Percentiles rank a stretch among this genome's conserved stretches.
phyloP scores from a whole-genome alignment of 306 rosid species.

The Quercus robur region DNA sequence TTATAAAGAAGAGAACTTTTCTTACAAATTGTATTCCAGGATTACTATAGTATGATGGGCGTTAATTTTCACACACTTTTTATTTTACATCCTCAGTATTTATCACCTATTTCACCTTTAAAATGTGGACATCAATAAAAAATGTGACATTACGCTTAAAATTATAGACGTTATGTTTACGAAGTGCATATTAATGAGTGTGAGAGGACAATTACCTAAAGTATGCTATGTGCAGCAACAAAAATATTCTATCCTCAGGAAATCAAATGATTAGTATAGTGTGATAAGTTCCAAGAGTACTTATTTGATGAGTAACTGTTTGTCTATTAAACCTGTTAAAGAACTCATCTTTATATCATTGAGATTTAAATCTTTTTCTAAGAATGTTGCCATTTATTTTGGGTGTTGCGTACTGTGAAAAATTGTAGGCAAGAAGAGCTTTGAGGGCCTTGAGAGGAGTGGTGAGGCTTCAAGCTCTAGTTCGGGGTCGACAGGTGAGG shows the following conservation, averaged over 20 bases:
- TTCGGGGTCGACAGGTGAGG: constrained; percentile 89
- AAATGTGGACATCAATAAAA: too few relatives aligned
- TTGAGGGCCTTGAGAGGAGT: constrained; percentile 92
- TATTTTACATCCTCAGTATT: too few relatives aligned
- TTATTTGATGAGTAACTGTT: background rate
- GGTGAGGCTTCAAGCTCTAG: constrained; percentile 97
- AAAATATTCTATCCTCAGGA: background rate
- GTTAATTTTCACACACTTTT: too few relatives aligned
- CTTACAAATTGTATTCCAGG: background rate
- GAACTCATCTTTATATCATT: background rate
- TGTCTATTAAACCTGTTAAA: background rate
- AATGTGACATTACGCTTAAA: too few relatives aligned
- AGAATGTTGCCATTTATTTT: background rate
- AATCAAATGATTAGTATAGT: background rate
- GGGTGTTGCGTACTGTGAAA: background rate
- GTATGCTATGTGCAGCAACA: background rate
- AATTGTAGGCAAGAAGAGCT: constrained; percentile 88
- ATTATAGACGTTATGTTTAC: too few relatives aligned
- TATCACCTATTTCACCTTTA: too few relatives aligned
- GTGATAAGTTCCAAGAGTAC: background rate
- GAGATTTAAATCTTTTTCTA: background rate
- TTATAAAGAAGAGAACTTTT: background rate
- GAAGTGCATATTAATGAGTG: too few relatives aligned
- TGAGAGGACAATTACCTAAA: too few relatives aligned
- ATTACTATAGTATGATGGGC: background rate